Evolutionary conservation across 2,329 filamentous ascomycete genomes (phyloP).

Genomic region (Scytalidium lignicola): DNA sequence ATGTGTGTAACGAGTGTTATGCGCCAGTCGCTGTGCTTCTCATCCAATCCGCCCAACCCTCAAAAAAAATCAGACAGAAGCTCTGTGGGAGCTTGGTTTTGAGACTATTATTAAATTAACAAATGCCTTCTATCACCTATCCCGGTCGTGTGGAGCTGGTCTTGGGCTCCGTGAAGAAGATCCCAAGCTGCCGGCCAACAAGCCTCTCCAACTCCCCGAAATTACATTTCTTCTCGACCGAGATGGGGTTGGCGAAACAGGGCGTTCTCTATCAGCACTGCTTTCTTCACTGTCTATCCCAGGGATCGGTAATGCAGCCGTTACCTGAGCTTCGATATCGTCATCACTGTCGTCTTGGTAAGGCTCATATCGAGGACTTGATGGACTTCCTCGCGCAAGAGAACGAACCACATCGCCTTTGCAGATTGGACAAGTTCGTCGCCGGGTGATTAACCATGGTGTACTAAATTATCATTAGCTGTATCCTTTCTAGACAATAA

Average conservation of each 20-base stretch:
- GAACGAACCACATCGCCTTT: constrained; percentile 90
- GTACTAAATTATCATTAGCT: constrained; percentile 52
- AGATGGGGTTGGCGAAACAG: constrained; percentile 12
- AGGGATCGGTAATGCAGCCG: constrained; percentile 30
- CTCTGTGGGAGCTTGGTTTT: constrained; percentile 3
- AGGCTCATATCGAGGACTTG: constrained; percentile 25
- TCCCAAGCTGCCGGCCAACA: constrained; percentile 19
- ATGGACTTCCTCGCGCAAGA: constrained; percentile 42
- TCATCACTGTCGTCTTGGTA: constrained; percentile 34
- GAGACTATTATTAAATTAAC: constrained; percentile 5
- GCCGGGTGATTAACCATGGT: constrained; percentile 91
- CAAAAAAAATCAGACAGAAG: constrained; percentile 6
- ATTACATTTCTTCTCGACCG: constrained; percentile 9
- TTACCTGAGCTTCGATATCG: constrained; percentile 38
- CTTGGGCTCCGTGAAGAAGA: constrained; percentile 17
- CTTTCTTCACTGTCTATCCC: constrained; percentile 8
- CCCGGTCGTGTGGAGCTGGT: constrained; percentile 17
- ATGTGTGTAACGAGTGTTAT: constrained; percentile 2
- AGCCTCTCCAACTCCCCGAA: constrained; percentile 17
- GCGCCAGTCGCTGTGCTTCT: constrained; percentile 7
- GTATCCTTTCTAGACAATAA: background rate
- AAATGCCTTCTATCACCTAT: constrained; percentile 14
- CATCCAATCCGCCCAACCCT: constrained; percentile 9
- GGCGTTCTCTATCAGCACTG: constrained; percentile 20
- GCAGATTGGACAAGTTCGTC: constrained; percentile 97